These are phyloP conservation scores for Ilyonectria destructans DNA, from an alignment of 2,329 filamentous ascomycete species.

Conservation along the genomic window DNA sequence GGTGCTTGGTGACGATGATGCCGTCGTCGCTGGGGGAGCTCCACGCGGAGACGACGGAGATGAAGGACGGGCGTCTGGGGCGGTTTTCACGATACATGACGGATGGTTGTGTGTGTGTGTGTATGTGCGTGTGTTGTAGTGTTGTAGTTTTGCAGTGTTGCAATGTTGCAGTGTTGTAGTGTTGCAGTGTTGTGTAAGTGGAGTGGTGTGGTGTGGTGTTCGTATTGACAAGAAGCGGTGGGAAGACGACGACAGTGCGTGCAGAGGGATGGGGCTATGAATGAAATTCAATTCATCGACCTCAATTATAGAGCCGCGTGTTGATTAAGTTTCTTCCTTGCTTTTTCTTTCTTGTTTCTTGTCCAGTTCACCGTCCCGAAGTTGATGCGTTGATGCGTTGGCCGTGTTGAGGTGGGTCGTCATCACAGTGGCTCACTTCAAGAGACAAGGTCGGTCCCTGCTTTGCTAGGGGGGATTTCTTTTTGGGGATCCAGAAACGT, in stretches of 20 bases:
- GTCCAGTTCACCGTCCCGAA: conserved; percentile 29
- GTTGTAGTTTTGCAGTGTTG: neutral
- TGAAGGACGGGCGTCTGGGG: conserved; percentile 42
- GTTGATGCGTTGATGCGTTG: conserved; percentile 44
- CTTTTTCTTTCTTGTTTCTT: conserved; percentile 21
- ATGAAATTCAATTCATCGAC: conserved; percentile 24
- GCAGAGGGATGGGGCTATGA: conserved; percentile 9
- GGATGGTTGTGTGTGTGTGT: conserved; percentile 12
- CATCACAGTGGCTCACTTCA: conserved; percentile 18
- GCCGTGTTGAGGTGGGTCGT: conserved; percentile 43
- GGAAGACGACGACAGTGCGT: conserved; percentile 2
- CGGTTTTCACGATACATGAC: conserved; percentile 46
- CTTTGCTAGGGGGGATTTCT: neutral
- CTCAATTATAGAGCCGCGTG: conserved; percentile 21
- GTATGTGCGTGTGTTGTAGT: neutral
- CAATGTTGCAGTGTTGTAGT: neutral
- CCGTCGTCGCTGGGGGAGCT: conserved; percentile 39
- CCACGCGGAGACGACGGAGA: conserved; percentile 37
- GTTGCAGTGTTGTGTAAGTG: neutral
- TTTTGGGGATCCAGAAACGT: neutral
- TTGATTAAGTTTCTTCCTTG: conserved; percentile 21
- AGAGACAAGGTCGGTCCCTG: conserved; percentile 29
- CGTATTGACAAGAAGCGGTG: conserved; percentile 14
- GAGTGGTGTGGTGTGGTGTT: neutral
- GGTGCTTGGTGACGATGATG: conserved; percentile 33